Conservation (phyloP, 176 grass and related monocot genomes). For the maize (Zea mays) region DNA sequence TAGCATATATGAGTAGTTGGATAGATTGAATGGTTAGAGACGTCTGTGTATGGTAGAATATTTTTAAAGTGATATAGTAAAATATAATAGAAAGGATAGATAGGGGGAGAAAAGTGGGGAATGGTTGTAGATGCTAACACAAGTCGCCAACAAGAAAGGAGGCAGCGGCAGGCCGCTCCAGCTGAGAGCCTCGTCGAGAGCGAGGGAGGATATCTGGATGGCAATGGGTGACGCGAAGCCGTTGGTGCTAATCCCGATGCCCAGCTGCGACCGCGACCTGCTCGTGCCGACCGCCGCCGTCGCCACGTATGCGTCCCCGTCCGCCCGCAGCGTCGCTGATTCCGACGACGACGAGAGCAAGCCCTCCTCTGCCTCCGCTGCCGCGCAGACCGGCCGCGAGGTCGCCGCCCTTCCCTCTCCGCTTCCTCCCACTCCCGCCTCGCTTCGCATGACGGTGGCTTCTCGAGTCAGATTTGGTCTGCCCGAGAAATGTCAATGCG, state of each 20-base stretch:
- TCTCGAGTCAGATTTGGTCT: slow-evolving; percentile 37
- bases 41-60: too few relatives aligned
- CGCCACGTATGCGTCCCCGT: slow-evolving; percentile 18
- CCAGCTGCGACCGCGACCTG: slow-evolving; percentile 47
- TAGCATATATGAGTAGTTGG: too few relatives aligned
- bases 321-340: slow-evolving; percentile 15
- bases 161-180: background rate
- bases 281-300: slow-evolving; percentile 42
- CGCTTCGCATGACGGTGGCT: background rate
- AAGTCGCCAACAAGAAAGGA: background rate
- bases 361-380: slow-evolving; percentile 37
- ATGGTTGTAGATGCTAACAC: too few relatives aligned
- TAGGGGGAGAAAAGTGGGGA: too few relatives aligned
- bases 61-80: too few relatives aligned
- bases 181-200: slow-evolving; percentile 3
- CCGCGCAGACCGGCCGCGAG: slow-evolving; percentile 60
- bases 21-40: too few relatives aligned
- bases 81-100: too few relatives aligned
- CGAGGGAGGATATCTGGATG: slow-evolving; percentile 3
- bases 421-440: too few relatives aligned
- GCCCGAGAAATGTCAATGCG: background rate
- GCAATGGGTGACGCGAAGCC: slow-evolving; percentile 55
- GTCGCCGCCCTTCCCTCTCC: slow-evolving; percentile 10
- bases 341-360: slow-evolving; percentile 51
- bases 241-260: slow-evolving; percentile 47